Percentiles rank a stretch among this genome's conserved stretches.
Conservation (phyloP, 768 basidiomycete genomes). For the Pisolithus albus region DNA sequence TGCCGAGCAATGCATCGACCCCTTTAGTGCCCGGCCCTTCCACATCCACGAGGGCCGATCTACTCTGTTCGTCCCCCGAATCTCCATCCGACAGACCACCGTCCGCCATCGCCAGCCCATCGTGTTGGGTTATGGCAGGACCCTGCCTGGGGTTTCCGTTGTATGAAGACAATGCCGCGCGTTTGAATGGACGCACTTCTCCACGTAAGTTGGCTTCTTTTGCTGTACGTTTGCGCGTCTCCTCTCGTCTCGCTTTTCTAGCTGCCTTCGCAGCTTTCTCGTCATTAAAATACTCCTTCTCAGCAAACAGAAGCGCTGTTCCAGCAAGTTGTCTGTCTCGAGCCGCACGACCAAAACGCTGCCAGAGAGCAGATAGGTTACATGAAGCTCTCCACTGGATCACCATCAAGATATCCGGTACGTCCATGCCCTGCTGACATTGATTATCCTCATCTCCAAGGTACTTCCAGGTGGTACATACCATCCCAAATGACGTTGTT, state of each 20-base stretch:
- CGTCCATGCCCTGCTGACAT: conserved; percentile 27
- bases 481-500: conserved; percentile 33
- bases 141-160: no score
- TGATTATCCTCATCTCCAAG: no score
- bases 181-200: no score
- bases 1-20: no score
- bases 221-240: not conserved
- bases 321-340: conserved; percentile 7
- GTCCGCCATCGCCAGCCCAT: no score
- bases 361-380: conserved; percentile 23
- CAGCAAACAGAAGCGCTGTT: conserved; percentile 21
- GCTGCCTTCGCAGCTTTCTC: conserved; percentile 1
- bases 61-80: no score
- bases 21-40: no score
- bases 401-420: conserved; percentile 28
- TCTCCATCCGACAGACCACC: no score
- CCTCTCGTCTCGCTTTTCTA: not conserved
- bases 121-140: no score
- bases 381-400: conserved; percentile 28
- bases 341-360: conserved; percentile 28
- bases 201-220: not conserved
- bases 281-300: conserved; percentile 23
- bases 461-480: conserved; percentile 5
- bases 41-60: no score
- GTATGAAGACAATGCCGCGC: no score